phyloP scores from a whole-genome alignment of 345 rosid species.

The Linum trigynum region DNA sequence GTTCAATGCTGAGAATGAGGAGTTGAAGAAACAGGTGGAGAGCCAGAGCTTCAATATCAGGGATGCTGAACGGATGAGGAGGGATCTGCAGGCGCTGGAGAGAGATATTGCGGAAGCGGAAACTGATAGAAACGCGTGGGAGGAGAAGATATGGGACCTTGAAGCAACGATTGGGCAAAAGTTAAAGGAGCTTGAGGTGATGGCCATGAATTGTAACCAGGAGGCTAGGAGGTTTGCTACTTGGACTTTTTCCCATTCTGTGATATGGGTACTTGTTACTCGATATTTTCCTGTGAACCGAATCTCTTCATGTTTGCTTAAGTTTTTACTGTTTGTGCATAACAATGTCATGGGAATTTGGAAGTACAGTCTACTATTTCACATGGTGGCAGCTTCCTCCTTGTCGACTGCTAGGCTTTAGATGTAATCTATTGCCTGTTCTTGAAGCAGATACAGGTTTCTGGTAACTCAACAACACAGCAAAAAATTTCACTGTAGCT shows the following conservation, averaged over 20 bases:
- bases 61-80: slow-evolving; percentile 90
- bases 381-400: background rate
- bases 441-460: background rate
- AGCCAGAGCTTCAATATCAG: slow-evolving; percentile 64
- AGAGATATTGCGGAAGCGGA: slow-evolving; percentile 66
- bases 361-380: no score
- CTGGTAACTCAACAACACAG: background rate
- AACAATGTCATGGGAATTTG: background rate
- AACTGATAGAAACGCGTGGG: slow-evolving; percentile 53
- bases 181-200: slow-evolving; percentile 56
- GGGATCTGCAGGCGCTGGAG: slow-evolving; percentile 79
- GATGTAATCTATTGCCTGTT: background rate
- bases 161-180: slow-evolving; percentile 35
- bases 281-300: background rate
- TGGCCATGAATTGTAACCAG: slow-evolving; percentile 70
- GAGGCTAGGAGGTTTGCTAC: slow-evolving; percentile 45
- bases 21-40: slow-evolving; percentile 57
- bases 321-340: no score
- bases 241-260: background rate
- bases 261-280: background rate
- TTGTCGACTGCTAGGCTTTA: background rate
- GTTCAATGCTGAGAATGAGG: slow-evolving; percentile 61
- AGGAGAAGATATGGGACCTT: slow-evolving; percentile 76
- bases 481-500: no score
- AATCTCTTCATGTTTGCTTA: background rate